phyloP scores from a whole-genome alignment of 2,329 filamentous ascomycete genomes.

The Pseudogymnoascus verrucosus region DNA sequence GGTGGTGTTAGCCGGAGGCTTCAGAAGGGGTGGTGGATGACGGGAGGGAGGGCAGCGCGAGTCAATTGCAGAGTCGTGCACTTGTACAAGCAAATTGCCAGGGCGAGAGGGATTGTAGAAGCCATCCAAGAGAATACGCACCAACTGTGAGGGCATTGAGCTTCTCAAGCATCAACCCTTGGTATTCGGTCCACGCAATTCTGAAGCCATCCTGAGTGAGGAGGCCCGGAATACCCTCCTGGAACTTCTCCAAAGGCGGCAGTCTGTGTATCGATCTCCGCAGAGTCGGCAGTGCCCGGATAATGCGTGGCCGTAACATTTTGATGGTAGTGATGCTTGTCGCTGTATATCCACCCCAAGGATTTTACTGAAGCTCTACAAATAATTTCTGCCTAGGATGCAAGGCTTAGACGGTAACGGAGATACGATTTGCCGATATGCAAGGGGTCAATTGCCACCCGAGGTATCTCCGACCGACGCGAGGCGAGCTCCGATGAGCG shows the following conservation, averaged over 20 bases:
- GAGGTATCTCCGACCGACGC: not conserved
- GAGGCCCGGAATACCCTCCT: constrained; percentile 56
- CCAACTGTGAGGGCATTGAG: constrained; percentile 69
- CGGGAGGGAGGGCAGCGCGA: not conserved
- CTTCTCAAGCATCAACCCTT: constrained; percentile 62
- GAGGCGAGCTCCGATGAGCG: constrained; percentile 7
- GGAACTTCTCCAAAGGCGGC: constrained; percentile 39
- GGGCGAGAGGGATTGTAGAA: not conserved
- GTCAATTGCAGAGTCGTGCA: not conserved
- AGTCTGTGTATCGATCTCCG: constrained; percentile 40
- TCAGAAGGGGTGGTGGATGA: not conserved
- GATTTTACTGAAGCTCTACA: constrained; percentile 9
- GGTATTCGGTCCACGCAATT: constrained; percentile 77
- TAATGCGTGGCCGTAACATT: constrained; percentile 27
- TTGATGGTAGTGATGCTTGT: constrained; percentile 16
- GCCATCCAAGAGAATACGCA: constrained; percentile 33
- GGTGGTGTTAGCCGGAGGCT: not conserved
- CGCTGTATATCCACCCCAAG: not conserved
- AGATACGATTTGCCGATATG: not conserved
- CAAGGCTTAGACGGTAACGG: not conserved
- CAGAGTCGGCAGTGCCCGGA: constrained; percentile 21
- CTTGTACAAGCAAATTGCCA: not conserved
- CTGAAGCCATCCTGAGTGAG: constrained; percentile 62
- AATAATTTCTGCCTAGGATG: constrained; percentile 10
- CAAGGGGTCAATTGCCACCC: not conserved